Evolutionary conservation across 2,329 filamentous ascomycete species (phyloP), one percentile per base, ranked within the genome.

Genomic region (Botryotinia convoluta): DNA sequence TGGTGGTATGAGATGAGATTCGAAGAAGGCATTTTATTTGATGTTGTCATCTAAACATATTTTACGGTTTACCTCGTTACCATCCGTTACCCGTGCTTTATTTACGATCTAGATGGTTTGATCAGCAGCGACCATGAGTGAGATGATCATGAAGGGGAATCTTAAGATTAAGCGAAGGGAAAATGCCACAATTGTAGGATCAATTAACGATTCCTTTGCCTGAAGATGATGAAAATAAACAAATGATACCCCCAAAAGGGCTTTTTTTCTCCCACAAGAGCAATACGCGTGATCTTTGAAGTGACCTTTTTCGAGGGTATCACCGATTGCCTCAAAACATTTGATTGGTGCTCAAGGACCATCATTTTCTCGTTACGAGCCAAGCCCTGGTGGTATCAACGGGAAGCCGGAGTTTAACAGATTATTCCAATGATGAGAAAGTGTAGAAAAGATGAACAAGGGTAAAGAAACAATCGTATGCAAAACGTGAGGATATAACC

Each of bases 271-370:
- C 48, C 48, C 65, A 68, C 51, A 70, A 74, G 73, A 74, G 68
- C 60, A 61, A 72, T 45, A 73, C 75, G 72, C 76, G 75, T 77
- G 75, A 76, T 69, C 63, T 63, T 67, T 67, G 35, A 67, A 74
- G 71, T 60, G 54, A 62, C 64, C 74, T 32, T 54, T 39, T 60
- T 71, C 45, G 44, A 72, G 71, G 61, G 62, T 20, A 73, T 63
- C 42, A 29, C 29, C 57, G 76, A 75, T 78, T 79, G 78, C 78
- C 78, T 78, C 77, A 79, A 73, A 65, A 74, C 69, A n/a, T 69
- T 74, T 76, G 78, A 79, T 78, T 78, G 78, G 78, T 69, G 73
- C 75, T 75, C 44, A 54, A 39, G 44, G 74, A 42, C 65, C 65
- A 68, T 57, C 48, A 76, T 70, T 73, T 68, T 62, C 57, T 69